phyloP scores from a whole-genome alignment of 164 flowering plant species.

The Aristolochia fimbriata region DNA sequence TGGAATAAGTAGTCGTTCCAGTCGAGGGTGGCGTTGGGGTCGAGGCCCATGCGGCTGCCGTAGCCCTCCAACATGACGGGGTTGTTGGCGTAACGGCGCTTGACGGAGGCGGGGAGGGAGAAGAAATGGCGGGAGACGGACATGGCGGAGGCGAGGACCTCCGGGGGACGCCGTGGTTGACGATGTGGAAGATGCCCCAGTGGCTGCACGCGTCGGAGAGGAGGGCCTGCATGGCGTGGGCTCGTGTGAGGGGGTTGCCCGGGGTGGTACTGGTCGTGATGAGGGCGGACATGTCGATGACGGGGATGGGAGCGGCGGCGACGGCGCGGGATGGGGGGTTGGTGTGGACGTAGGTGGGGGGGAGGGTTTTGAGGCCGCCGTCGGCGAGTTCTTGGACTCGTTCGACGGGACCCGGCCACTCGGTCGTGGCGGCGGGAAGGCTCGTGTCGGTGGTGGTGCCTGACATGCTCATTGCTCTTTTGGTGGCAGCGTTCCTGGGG shows the following conservation, averaged over 20 bases:
- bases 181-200: conserved; percentile 75
- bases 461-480: too few relatives aligned
- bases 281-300: not conserved
- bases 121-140: conserved; percentile 58
- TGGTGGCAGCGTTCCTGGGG: too few relatives aligned
- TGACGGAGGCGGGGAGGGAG: conserved; percentile 53
- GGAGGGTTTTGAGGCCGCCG: conserved; percentile 32
- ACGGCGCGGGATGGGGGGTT: too few relatives aligned
- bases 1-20: conserved; percentile 85
- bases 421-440: not conserved
- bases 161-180: conserved; percentile 62
- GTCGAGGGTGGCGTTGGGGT: conserved; percentile 74
- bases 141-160: conserved; percentile 25
- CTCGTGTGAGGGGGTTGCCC: too few relatives aligned
- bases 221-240: conserved; percentile 15
- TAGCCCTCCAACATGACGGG: conserved; percentile 83
- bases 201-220: conserved; percentile 45
- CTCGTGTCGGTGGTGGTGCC: too few relatives aligned
- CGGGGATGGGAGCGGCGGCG: conserved; percentile 1
- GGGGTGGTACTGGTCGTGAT: not conserved
- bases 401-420: conserved; percentile 48
- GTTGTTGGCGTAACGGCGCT: conserved; percentile 55
- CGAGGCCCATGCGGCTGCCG: conserved; percentile 70
- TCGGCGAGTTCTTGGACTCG: conserved; percentile 52
- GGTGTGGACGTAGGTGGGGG: conserved; percentile 42